Percentiles rank a stretch among this genome's conserved stretches.
Conservation (phyloP, 148 eudicot genomes). For the Limonium bicolor region DNA sequence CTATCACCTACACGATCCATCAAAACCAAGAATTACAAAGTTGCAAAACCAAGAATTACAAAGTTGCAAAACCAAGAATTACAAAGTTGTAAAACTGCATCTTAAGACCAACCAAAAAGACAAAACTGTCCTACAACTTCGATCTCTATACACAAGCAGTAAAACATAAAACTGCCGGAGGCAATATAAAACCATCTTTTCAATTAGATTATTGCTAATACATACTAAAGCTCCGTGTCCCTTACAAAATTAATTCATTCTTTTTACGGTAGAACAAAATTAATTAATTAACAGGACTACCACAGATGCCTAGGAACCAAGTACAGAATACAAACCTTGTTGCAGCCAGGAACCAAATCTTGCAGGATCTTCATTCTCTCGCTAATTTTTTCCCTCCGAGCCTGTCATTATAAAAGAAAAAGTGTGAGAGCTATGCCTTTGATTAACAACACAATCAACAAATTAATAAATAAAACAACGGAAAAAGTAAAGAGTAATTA, state of each 20-base stretch:
- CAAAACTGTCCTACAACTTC: no score
- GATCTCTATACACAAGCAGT: no score
- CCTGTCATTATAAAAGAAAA: conserved; percentile 25
- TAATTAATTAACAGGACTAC: neutral
- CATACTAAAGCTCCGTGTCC: no score
- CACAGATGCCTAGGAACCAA: neutral
- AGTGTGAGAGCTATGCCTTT: no score
- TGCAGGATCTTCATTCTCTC: conserved; percentile 94
- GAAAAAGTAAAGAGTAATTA: conserved; percentile 14
- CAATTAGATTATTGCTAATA: no score
- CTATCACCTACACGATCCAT: conserved; percentile 38
- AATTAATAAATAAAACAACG: conserved; percentile 1
- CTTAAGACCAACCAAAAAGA: no score
- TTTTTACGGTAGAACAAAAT: no score
- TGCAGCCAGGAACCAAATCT: conserved; percentile 96
- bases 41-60: neutral
- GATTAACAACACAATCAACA: no score
- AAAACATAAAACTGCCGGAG: no score
- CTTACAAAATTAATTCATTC: no score
- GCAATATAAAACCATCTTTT: no score
- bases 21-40: neutral
- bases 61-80: neutral
- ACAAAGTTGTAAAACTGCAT: conserved; percentile 1
- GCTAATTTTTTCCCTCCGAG: conserved; percentile 89
- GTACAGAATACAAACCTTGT: conserved; percentile 36